phyloP scores from a whole-genome alignment of 2,329 filamentous ascomycete genomes.

The Talaromyces sp. region DNA sequence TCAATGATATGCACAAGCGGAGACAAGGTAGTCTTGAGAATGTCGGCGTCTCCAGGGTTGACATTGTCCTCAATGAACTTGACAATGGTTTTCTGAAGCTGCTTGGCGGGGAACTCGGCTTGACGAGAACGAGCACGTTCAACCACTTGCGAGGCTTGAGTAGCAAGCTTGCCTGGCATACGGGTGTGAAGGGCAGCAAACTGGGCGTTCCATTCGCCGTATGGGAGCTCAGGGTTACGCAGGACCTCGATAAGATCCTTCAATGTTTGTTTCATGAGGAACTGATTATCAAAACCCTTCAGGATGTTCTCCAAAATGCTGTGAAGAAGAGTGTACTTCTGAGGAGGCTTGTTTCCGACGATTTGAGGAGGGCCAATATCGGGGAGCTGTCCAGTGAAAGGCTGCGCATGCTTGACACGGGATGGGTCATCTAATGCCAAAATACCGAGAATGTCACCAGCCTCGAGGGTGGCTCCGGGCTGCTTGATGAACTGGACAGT shows the following conservation, averaged over 20 bases:
- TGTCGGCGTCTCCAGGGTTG: slow-evolving; percentile 65
- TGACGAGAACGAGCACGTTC: slow-evolving; percentile 76
- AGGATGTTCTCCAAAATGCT: slow-evolving; percentile 83
- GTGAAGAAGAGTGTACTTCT: slow-evolving; percentile 75
- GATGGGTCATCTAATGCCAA: slow-evolving; percentile 91
- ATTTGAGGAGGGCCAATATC: slow-evolving; percentile 82
- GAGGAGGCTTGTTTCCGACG: slow-evolving; percentile 84
- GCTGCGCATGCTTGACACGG: slow-evolving; percentile 92
- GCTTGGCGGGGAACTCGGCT: slow-evolving; percentile 87
- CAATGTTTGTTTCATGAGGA: slow-evolving; percentile 85
- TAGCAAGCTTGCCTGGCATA: slow-evolving; percentile 91
- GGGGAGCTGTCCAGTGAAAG: slow-evolving; percentile 87
- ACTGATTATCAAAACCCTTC: slow-evolving; percentile 91
- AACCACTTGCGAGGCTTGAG: slow-evolving; percentile 76
- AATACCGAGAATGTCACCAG: slow-evolving; percentile 97
- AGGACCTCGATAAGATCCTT: slow-evolving; percentile 89
- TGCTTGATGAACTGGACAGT: slow-evolving; percentile 98
- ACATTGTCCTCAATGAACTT: slow-evolving; percentile 90
- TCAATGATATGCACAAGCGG: slow-evolving; percentile 76
- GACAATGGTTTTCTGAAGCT: slow-evolving; percentile 74
- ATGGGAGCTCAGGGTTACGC: slow-evolving; percentile 83
- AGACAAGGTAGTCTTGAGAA: slow-evolving; percentile 68
- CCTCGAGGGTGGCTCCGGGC: slow-evolving; percentile 93
- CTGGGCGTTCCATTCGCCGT: slow-evolving; percentile 93
- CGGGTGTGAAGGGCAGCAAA: slow-evolving; percentile 95